These are phyloP conservation scores for Fistulifera solaris DNA, from an alignment of 108 stramenopile genomes.

Conservation along the genomic window DNA sequence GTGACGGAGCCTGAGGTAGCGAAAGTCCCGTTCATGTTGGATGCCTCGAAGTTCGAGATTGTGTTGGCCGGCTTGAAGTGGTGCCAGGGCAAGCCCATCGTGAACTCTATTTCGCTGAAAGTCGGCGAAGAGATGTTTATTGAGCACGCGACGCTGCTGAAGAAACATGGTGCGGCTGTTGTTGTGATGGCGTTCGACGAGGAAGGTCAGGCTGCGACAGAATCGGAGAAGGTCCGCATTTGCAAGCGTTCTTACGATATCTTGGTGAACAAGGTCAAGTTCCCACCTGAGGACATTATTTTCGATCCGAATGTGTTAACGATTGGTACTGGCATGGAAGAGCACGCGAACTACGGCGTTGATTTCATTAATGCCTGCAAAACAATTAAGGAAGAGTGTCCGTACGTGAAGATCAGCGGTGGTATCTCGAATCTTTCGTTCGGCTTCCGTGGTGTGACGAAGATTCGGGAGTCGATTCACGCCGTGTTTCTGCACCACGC, in stretches of 20 bases:
- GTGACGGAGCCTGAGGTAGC: conserved; percentile 94
- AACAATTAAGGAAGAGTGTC: conserved; percentile 88
- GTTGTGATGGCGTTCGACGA: conserved; percentile 99
- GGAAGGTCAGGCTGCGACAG: conserved; percentile 93
- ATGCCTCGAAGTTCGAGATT: conserved; percentile 98
- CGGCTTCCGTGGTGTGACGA: conserved; percentile 87
- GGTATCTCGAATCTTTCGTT: conserved; percentile 95
- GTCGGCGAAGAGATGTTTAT: conserved; percentile 93
- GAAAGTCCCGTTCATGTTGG: conserved; percentile 98
- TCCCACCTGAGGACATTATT: conserved; percentile 95
- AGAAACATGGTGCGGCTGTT: conserved; percentile 93
- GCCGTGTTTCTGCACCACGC: conserved; percentile 90
- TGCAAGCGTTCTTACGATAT: conserved; percentile 97
- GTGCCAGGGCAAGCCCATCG: conserved; percentile 94
- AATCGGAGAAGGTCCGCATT: conserved; percentile 86
- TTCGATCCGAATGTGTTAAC: conserved; percentile 97
- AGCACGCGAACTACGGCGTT: conserved; percentile 90
- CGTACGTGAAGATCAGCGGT: conserved; percentile 90
- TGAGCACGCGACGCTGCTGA: conserved; percentile 87
- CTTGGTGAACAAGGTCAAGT: conserved; percentile 81
- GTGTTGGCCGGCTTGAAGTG: conserved; percentile 93
- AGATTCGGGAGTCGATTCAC: conserved; percentile 96
- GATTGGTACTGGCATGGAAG: conserved; percentile 95
- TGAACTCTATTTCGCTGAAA: conserved; percentile 94
- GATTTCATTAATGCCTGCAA: conserved; percentile 92